A percentile compares a stretch with the other conserved stretches of the same genome.
Evolutionary conservation across 805 yeast species (phyloP).

Genomic region (Candida ponderosae): DNA sequence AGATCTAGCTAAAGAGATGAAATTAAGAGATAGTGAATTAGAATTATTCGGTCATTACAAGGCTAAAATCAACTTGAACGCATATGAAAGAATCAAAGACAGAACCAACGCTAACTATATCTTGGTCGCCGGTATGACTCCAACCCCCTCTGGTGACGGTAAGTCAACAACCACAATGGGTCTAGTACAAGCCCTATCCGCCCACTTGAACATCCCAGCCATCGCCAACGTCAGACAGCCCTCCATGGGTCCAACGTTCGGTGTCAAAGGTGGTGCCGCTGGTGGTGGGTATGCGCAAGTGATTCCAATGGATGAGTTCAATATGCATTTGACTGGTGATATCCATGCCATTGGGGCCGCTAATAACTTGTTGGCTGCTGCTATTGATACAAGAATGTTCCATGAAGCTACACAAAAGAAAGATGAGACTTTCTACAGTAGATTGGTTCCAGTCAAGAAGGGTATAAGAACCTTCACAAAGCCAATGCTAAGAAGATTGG

Average conservation of each 20-base stretch:
- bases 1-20: slow-evolving; percentile 71
- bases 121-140: slow-evolving; percentile 94
- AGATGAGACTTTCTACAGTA: slow-evolving; percentile 69
- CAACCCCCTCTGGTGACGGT: slow-evolving; percentile 98
- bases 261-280: slow-evolving; percentile 99
- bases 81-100: slow-evolving; percentile 57
- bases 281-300: slow-evolving; percentile 99
- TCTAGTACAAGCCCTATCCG: slow-evolving; percentile 92
- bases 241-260: slow-evolving; percentile 98
- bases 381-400: slow-evolving; percentile 94
- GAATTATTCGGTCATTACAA: slow-evolving; percentile 87
- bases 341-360: slow-evolving; percentile 95
- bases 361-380: slow-evolving; percentile 89
- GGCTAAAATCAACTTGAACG: slow-evolving; percentile 74
- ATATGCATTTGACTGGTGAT: slow-evolving; percentile 96
- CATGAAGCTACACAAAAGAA: slow-evolving; percentile 79
- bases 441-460: slow-evolving; percentile 81
- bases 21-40: slow-evolving; percentile 69
- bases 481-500: slow-evolving; percentile 69
- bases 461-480: slow-evolving; percentile 74
- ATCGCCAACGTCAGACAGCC: slow-evolving; percentile 97
- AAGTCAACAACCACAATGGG: slow-evolving; percentile 96
- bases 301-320: slow-evolving; percentile 98
- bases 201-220: slow-evolving; percentile 73
- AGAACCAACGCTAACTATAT: slow-evolving; percentile 76